A percentile compares a stretch with the other conserved stretches of the same genome.
phyloP scores from a whole-genome alignment of 2,329 filamentous ascomycete species.

The Aspergillus spinulosporus region DNA sequence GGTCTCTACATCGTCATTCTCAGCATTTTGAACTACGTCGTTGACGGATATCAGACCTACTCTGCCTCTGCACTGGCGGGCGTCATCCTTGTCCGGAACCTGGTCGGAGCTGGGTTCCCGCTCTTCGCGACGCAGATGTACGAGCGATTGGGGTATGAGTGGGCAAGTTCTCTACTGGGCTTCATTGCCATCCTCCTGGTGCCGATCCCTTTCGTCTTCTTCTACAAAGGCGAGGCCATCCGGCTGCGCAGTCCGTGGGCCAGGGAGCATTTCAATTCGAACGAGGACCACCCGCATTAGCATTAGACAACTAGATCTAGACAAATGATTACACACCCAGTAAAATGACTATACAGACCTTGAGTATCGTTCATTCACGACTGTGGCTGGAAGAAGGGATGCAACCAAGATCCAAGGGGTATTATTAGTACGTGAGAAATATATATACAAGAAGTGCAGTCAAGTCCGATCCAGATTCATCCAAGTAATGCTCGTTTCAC shows the following conservation, averaged over 20 bases:
- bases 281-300: constrained; percentile 30
- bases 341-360: no score
- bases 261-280: constrained; percentile 30
- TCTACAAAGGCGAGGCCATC: constrained; percentile 30
- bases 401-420: neutral
- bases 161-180: constrained; percentile 41
- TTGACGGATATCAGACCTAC: constrained; percentile 51
- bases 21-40: constrained; percentile 73
- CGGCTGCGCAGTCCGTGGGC: constrained; percentile 33
- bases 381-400: no score
- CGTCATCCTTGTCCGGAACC: constrained; percentile 72
- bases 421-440: neutral
- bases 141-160: constrained; percentile 35
- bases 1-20: constrained; percentile 57
- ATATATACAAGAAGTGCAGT: neutral
- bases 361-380: no score
- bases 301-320: neutral
- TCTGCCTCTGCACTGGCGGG: constrained; percentile 61
- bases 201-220: constrained; percentile 40
- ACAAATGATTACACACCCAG: neutral
- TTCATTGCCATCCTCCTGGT: constrained; percentile 41
- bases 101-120: constrained; percentile 44
- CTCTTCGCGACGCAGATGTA: constrained; percentile 42
- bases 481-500: neutral
- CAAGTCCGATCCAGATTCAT: neutral